Conservation (phyloP, 2,329 filamentous ascomycete genomes). For the Akanthomyces uredinophilus region DNA sequence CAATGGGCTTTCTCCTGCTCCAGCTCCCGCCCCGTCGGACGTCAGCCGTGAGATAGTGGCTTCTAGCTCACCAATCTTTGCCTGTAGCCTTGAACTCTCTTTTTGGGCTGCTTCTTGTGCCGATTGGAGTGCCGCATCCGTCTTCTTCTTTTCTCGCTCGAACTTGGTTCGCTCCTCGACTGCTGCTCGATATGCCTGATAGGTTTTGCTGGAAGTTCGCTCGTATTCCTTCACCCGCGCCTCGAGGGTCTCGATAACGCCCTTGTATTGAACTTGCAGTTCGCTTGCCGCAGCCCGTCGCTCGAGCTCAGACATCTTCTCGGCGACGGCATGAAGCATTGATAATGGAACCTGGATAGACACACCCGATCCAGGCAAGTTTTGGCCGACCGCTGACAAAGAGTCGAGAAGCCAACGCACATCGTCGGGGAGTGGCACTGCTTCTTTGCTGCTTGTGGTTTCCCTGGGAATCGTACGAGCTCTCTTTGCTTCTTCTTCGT, state of each 20-base stretch:
- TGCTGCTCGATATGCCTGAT: conserved; percentile 44
- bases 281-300: conserved; percentile 24
- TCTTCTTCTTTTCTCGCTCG: conserved; percentile 41
- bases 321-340: conserved; percentile 35
- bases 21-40: conserved; percentile 19
- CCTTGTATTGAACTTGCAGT: conserved; percentile 33
- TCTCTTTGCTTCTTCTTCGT: conserved; percentile 28
- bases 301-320: conserved; percentile 29
- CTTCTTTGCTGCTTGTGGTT: conserved; percentile 20
- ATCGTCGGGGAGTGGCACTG: conserved; percentile 29
- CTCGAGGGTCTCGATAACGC: conserved; percentile 40
- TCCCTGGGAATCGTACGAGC: conserved; percentile 23
- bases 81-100: conserved; percentile 33
- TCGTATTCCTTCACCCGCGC: conserved; percentile 41
- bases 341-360: conserved; percentile 26
- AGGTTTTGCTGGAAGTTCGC: conserved; percentile 39
- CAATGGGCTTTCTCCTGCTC: conserved; percentile 22
- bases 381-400: conserved; percentile 16
- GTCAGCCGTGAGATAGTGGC: conserved; percentile 27
- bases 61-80: conserved; percentile 35
- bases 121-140: conserved; percentile 27
- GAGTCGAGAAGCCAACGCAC: conserved; percentile 27
- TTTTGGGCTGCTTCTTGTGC: conserved; percentile 24
- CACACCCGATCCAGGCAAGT: conserved; percentile 18
- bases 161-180: conserved; percentile 46